A percentile compares a stretch with the other conserved stretches of the same genome.
Evolutionary conservation across 331 rosid species (phyloP).

Genomic region (Malus hybrid): DNA sequence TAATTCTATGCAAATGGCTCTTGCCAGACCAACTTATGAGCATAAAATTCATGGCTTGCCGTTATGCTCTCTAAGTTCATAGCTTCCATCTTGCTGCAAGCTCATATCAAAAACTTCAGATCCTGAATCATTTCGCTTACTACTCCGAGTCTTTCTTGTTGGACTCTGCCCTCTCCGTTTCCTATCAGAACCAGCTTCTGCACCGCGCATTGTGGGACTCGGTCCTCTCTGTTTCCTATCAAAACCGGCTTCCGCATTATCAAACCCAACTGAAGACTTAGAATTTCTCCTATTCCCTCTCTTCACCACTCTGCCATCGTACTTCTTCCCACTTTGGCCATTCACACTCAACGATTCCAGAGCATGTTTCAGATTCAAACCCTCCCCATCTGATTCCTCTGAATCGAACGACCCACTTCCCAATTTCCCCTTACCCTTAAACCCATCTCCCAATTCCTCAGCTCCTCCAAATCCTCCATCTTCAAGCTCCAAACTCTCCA

Average conservation of each 20-base stretch:
- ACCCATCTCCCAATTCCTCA: constrained; percentile 9
- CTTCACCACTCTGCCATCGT: constrained; percentile 25
- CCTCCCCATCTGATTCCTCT: constrained; percentile 6
- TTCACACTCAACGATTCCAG: neutral
- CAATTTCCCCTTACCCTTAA: neutral
- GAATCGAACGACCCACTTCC: neutral
- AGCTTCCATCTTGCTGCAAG: constrained; percentile 66
- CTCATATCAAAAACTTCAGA: constrained; percentile 67
- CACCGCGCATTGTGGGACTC: neutral
- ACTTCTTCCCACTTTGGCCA: constrained; percentile 13
- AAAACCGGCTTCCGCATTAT: constrained; percentile 27
- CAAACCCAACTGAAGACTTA: constrained; percentile 22
- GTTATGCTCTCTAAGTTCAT: constrained; percentile 29
- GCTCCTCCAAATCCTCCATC: constrained; percentile 3
- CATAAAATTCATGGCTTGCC: constrained; percentile 14
- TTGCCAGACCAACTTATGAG: neutral
- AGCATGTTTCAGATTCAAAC: constrained; percentile 9
- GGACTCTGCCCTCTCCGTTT: constrained; percentile 31
- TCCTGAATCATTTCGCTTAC: constrained; percentile 19
- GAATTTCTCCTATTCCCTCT: constrained; percentile 27
- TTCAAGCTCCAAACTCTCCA: constrained; percentile 19
- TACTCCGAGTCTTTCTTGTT: neutral
- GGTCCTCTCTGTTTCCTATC: constrained; percentile 37
- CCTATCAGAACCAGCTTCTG: constrained; percentile 31
- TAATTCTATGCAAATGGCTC: neutral